Conservation (phyloP, 139 green algal genomes). For the Parachlorella kessleri region DNA sequence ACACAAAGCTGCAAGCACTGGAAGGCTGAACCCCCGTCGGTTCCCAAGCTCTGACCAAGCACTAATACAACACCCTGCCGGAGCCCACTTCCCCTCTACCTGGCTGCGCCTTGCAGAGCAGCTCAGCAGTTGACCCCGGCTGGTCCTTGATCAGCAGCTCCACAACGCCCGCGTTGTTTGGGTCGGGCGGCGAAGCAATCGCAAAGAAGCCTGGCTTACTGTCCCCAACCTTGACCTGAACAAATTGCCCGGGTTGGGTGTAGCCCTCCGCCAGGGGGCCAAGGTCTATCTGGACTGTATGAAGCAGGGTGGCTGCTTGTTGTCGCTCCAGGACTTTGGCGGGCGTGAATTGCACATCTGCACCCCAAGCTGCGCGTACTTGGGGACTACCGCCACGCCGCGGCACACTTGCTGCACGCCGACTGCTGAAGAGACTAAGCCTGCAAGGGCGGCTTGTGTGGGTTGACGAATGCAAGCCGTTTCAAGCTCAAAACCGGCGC, state of each 20-base stretch:
- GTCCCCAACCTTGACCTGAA: slow-evolving; percentile 80
- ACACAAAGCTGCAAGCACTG: no score
- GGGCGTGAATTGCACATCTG: slow-evolving; percentile 62
- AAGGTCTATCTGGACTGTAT: slow-evolving; percentile 67
- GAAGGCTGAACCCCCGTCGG: no score
- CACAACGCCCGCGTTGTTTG: slow-evolving; percentile 42
- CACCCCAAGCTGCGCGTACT: slow-evolving; percentile 66
- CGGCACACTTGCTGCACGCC: no score
- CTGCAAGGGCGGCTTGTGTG: no score
- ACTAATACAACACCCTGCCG: no score
- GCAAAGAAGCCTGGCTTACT: slow-evolving; percentile 90
- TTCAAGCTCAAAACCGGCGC: no score
- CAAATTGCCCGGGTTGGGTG: slow-evolving; percentile 85
- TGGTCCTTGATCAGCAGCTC: slow-evolving; percentile 75
- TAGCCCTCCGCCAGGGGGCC: slow-evolving; percentile 60
- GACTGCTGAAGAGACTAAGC: no score
- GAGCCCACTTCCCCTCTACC: slow-evolving; percentile 10
- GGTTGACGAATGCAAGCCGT: no score
- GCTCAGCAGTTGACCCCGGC: slow-evolving; percentile 57
- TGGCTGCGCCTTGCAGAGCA: slow-evolving; percentile 41
- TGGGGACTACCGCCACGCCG: no score
- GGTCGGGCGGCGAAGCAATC: slow-evolving; percentile 81
- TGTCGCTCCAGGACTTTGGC: slow-evolving; percentile 34
- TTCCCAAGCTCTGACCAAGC: no score
- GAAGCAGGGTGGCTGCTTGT: slow-evolving; percentile 26